Evolutionary conservation across 164 flowering plant species (phyloP).

Genomic region (Euptelea pleiosperma): DNA sequence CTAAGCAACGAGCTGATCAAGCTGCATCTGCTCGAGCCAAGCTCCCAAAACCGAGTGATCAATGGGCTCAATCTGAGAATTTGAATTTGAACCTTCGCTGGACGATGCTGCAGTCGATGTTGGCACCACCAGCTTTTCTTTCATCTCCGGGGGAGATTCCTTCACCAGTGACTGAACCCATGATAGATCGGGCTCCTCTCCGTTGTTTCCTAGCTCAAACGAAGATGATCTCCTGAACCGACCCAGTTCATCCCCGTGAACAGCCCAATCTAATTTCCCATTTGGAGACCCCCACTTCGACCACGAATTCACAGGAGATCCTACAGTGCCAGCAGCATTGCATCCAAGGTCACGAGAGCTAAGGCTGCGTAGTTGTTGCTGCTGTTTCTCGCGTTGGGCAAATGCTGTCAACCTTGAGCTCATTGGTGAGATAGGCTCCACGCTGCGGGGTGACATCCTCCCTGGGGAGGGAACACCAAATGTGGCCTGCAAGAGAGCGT

Average conservation of each 20-base stretch:
- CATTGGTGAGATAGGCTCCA: slow-evolving; percentile 83
- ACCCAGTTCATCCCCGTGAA: slow-evolving; percentile 53
- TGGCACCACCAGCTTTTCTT: slow-evolving; percentile 36
- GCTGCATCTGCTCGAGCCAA: slow-evolving; percentile 91
- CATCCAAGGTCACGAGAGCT: slow-evolving; percentile 81
- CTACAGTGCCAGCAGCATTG: slow-evolving; percentile 34
- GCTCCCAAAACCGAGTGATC: slow-evolving; percentile 74
- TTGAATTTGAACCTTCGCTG: slow-evolving; percentile 28
- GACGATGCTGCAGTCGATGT: slow-evolving; percentile 18
- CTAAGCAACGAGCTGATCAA: slow-evolving; percentile 77
- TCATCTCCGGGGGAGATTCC: slow-evolving; percentile 76
- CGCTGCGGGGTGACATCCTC: slow-evolving; percentile 74
- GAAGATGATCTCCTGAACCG: slow-evolving; percentile 63
- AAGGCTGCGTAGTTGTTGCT: slow-evolving; percentile 70
- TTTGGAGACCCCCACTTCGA: slow-evolving; percentile 71
- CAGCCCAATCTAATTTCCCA: slow-evolving; percentile 73
- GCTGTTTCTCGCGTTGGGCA: slow-evolving; percentile 69
- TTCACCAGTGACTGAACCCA: slow-evolving; percentile 94
- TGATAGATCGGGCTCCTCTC: slow-evolving; percentile 89
- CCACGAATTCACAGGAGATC: slow-evolving; percentile 53
- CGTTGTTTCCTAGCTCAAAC: slow-evolving; percentile 53
- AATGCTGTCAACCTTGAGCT: slow-evolving; percentile 54
- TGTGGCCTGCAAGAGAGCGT: slow-evolving; percentile 64
- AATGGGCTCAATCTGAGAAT: slow-evolving; percentile 40
- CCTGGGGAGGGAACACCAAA: slow-evolving; percentile 63